Conservation (phyloP, 2,329 filamentous ascomycete genomes). For the Neofusicoccum parvum region DNA sequence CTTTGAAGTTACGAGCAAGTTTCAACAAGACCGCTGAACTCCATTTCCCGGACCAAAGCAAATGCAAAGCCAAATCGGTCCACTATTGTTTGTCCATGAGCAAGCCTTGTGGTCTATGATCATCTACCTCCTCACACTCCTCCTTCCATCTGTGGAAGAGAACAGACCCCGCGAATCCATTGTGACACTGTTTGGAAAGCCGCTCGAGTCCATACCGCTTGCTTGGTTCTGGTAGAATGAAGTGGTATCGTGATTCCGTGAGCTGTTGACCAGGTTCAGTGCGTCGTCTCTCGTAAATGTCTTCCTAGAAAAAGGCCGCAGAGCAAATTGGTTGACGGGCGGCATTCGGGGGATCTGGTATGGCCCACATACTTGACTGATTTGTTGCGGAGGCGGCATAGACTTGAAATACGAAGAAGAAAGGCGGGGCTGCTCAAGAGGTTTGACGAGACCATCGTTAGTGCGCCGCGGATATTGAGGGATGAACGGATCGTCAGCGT, state of each 20-base stretch:
- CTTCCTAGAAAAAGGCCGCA: background rate
- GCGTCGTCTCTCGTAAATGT: background rate
- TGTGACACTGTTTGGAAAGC: background rate
- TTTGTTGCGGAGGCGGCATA: background rate
- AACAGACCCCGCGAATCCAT: background rate
- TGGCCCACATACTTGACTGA: background rate
- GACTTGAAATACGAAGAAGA: constrained; percentile 13
- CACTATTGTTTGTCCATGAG: no score
- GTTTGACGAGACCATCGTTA: background rate
- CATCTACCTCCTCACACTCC: constrained; percentile 10
- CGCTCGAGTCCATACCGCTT: background rate
- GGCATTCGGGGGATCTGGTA: background rate
- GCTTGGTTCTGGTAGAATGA: constrained; percentile 8
- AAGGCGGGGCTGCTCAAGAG: background rate
- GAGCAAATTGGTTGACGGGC: background rate
- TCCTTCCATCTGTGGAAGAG: background rate
- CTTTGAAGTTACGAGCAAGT: no score
- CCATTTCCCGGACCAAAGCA: no score
- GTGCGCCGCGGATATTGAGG: background rate
- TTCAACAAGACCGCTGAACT: no score
- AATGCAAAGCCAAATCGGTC: background rate
- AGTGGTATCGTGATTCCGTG: background rate
- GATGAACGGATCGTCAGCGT: background rate
- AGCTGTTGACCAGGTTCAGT: background rate
- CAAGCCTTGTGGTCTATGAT: background rate